Base-by-base conservation (phyloP, 2,329 filamentous ascomycete species). In the Neonectria faginata region DNA sequence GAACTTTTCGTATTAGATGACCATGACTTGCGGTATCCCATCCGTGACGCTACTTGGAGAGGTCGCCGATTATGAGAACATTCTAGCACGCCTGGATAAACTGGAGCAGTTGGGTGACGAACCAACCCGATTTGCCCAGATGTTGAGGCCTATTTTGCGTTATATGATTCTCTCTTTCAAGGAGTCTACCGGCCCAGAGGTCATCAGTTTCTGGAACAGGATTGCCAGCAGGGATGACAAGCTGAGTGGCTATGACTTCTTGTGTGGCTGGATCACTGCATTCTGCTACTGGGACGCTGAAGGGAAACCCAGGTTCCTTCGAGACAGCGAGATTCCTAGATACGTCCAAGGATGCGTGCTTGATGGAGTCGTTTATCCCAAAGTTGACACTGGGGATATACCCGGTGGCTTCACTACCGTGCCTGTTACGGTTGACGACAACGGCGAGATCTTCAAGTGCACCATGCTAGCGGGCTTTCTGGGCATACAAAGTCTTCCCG, bases 1-100 rank as follows among this genome's bases (percentile, higher is more conserved):
- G 20, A 87, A 85, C 66, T 87, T 86, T 62, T 58, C 51, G 0
- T 69, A 65, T 18, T 14, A 10, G 2, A 48, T 57, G 16, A 1
- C 0, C 1, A 3, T 67, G 1, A 83, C 80, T 66, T 88, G 85
- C 65, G 85, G 85, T 0, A 76, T 88, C 2, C 86, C 86, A 0
- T 81, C 22, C 22, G 83, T 87, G 0, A 87, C 85, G 0, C 73
- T 88, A 2, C 77, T 84, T 0, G 85, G 86, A 2, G 78, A 83
- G 42, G 70, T 76, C 12, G 60, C 64, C 1, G 85, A 88, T 71
- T 88, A 83, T 79, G 69, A 75, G 22, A 31, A 67, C 2, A 73
- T 80, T 1, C 62, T 76, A 4, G 7, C 18, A 0, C 75, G 77
- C 3, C 41, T 84, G 5, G 76, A 83, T 10, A 79, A 78, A 57